Conservation (phyloP, 2,329 filamentous ascomycete species). For the Aquanectria penicillioides region DNA sequence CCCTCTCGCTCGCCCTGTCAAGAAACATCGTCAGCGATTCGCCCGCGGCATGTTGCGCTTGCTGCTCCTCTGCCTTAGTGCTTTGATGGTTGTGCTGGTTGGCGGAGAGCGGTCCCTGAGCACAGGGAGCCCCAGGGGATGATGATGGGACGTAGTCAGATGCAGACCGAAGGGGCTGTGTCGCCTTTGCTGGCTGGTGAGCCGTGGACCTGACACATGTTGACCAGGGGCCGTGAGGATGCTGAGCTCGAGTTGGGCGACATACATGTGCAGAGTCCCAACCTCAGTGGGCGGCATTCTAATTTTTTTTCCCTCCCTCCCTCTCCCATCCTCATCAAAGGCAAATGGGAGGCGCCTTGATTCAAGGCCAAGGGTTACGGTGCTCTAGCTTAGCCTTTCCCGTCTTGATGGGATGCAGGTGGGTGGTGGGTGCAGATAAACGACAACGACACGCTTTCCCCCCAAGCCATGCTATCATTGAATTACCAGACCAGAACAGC, state of each 20-base stretch:
- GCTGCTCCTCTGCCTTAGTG: slow-evolving; percentile 20
- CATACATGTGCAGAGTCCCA: slow-evolving; percentile 8
- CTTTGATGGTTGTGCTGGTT: slow-evolving; percentile 23
- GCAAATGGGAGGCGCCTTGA: slow-evolving; percentile 2
- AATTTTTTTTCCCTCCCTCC: too few species aligned
- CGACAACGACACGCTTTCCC: not conserved
- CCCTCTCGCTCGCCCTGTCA: slow-evolving; percentile 16
- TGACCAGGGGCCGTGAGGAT: slow-evolving; percentile 18
- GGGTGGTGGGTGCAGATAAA: not conserved
- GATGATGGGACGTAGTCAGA: slow-evolving; percentile 22
- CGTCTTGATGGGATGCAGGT: not conserved
- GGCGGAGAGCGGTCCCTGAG: not conserved
- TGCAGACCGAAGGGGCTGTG: slow-evolving; percentile 26
- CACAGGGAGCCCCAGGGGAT: slow-evolving; percentile 9
- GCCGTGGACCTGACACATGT: slow-evolving; percentile 27
- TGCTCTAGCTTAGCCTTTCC: not conserved
- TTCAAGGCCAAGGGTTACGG: slow-evolving; percentile 6
- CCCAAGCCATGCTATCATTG: not conserved
- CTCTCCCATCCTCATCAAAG: not conserved
- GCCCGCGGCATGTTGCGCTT: slow-evolving; percentile 9
- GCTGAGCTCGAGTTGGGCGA: slow-evolving; percentile 12
- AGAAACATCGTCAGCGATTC: slow-evolving; percentile 16
- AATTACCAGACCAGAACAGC: not conserved
- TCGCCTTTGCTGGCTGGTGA: slow-evolving; percentile 25
- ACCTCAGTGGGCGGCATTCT: not conserved